Conservation (phyloP, 2,329 filamentous ascomycete species). For the Apiospora arundinis region DNA sequence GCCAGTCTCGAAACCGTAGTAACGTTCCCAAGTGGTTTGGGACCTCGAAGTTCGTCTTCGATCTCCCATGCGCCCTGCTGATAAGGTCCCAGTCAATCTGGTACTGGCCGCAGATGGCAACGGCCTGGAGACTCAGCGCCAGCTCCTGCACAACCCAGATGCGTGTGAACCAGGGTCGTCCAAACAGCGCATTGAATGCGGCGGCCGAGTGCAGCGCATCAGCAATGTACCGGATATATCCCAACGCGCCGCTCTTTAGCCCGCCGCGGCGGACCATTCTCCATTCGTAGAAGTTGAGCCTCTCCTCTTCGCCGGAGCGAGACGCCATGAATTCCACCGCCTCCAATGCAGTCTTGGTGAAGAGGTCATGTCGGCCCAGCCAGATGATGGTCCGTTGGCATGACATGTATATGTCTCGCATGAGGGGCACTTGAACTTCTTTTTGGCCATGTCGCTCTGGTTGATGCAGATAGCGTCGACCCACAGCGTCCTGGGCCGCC, state of each 20-base stretch:
- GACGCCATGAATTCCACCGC: constrained; percentile 25
- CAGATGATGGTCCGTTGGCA: constrained; percentile 24
- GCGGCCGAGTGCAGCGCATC: constrained; percentile 22
- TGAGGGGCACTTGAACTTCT: constrained; percentile 25
- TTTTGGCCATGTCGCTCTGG: constrained; percentile 25
- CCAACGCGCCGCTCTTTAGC: background rate
- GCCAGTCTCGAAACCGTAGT: constrained; percentile 24
- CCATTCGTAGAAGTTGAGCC: constrained; percentile 26
- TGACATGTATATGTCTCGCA: constrained; percentile 25
- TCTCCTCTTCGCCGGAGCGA: constrained; percentile 20
- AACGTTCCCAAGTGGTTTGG: constrained; percentile 24
- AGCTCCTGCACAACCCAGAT: constrained; percentile 28
- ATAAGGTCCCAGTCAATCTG: constrained; percentile 25
- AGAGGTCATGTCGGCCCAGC: constrained; percentile 26
- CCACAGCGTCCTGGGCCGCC: constrained; percentile 24
- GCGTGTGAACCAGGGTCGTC: constrained; percentile 27
- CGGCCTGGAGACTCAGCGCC: constrained; percentile 22
- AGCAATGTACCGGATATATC: background rate
- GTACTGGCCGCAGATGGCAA: constrained; percentile 25
- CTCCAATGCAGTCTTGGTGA: constrained; percentile 25
- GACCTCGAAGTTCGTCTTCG: constrained; percentile 22
- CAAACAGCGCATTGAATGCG: constrained; percentile 20
- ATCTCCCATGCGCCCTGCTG: constrained; percentile 22
- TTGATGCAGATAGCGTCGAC: constrained; percentile 25
- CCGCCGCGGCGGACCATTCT: constrained; percentile 22